Base-by-base conservation (phyloP, 2,329 filamentous ascomycete genomes). In the Amauroascus niger region DNA sequence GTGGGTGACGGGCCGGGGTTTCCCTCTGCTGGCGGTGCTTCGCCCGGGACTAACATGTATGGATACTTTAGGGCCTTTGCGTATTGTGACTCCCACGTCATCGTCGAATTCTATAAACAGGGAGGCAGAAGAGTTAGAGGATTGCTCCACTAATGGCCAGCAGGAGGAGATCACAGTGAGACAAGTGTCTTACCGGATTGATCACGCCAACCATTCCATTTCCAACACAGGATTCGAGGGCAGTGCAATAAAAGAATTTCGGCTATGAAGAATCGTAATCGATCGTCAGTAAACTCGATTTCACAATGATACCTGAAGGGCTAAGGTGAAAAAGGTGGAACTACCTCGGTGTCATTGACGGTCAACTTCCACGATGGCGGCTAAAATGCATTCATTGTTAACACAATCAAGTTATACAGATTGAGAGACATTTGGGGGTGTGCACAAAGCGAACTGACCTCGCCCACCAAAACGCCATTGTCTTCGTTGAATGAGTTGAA, bases 131-230 rank as follows among this genome's bases (percentile, higher is more conserved):
- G n/a, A 26, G 35, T 30, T 7, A 18, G 41, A 30, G 14, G 30
- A 32, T 5, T 3, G 16, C n/a, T 20, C n/a, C n/a, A n/a, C n/a
- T 7, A 20, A 13, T 32, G 33, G 22, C 22, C 32, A 2, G 13
- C 22, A 30, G 24, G n/a, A 26, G 14, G 14, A 24, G 16, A 13
- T 7, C 13, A 6, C 28, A 30, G 24, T n/a, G 41, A 6, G 24
- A 30, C 2, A 11, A 32, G 16, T 16, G 18, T 54, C 73, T 56
- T 71, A 82, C 79, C 6, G 83, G 78, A 62, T 90, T 91, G 60
- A 91, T 83, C 1, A 80, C 84, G 2, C 86, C 86, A 14, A 91
- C 77, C 86, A 91, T 91, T 20, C 79, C 76, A 41, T 83, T 76
- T 2, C 70, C 66, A 2, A 75, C 74, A 62, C 87, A 91, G 1